Conservation (phyloP, 148 eudicot genomes). For the Vaccinium corymbosum region DNA sequence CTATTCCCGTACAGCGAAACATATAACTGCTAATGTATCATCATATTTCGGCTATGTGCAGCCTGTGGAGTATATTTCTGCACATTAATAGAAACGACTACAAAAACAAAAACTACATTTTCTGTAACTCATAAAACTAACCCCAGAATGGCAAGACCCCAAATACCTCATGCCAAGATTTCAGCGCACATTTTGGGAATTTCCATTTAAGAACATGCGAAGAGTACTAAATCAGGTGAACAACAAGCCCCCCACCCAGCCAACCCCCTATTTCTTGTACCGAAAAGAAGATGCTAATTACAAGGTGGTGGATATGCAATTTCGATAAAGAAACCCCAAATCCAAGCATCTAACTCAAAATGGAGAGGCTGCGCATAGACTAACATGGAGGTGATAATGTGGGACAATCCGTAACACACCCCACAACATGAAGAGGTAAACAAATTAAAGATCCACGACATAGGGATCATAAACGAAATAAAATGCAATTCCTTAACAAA, state of each 20-base stretch:
- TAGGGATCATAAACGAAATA: background rate
- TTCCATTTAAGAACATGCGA: background rate
- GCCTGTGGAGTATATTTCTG: background rate
- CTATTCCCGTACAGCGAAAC: background rate
- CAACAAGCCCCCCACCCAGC: background rate
- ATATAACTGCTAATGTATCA: background rate
- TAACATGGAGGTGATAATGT: background rate
- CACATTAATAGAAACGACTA: background rate
- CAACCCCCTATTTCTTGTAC: background rate
- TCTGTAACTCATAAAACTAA: background rate
- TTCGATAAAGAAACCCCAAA: slow-evolving; percentile 4
- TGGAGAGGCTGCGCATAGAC: background rate
- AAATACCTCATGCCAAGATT: slow-evolving; percentile 8
- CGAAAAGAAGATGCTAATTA: background rate
- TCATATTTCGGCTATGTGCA: background rate
- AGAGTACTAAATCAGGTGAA: background rate
- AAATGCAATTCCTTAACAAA: background rate
- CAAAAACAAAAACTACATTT: background rate
- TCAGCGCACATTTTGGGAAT: slow-evolving; percentile 10
- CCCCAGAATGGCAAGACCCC: background rate
- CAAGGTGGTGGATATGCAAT: background rate
- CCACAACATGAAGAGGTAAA: background rate
- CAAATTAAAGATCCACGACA: background rate
- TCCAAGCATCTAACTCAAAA: background rate
- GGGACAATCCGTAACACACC: background rate